Evolutionary conservation across 805 yeast genomes (phyloP), one percentile per base, ranked within the genome.

Genomic region (Torulaspora maleeae): DNA sequence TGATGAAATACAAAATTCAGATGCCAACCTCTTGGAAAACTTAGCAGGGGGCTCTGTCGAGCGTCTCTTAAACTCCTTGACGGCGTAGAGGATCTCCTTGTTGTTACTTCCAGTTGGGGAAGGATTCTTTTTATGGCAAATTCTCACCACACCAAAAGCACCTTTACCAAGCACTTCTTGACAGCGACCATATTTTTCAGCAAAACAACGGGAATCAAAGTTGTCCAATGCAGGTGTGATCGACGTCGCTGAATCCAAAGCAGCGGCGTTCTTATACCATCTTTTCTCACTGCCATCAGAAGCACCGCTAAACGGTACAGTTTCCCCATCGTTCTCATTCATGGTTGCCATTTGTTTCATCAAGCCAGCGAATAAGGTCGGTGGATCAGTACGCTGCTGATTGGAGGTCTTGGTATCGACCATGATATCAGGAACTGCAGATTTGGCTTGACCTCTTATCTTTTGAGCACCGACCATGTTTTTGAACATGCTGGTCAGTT

Each of bases 131-230:
- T 83, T 83, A 70, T 90, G 97, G 5, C 95, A 77, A 4, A 93
- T 79, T 49, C 96, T 74, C 16, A 91, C 98, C 37, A 88, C 87
- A 15, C 99, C 99, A 70, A 86, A 91, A 0, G 96, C 82, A 16
- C 98, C 98, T 41, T 86, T 77, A 20, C 99, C 99, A 51, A 93
- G 78, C 38, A 90, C 86, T 63, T 91, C 98, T 66, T 88, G 96
- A 64, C 98, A 91, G 42, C 85, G 77, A 35, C 99, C 99, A 64
- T 91, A 91, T 62, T 90, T 86, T 55, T 89, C 90, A 7, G 80
- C 83, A 63, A 91, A 84, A 8, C 90, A 47, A 5, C 46, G 41
- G 3, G 50, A 41, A 22, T 45, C 54, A 19, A 38, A 44, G 22
- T 48, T 49, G 20, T 22, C 24, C 19, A 48, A 30, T 3, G 51